Percentiles rank a stretch among this genome's conserved stretches.
Conservation (phyloP, 2,329 filamentous ascomycete genomes). For the Nigrograna mackinnonii region DNA sequence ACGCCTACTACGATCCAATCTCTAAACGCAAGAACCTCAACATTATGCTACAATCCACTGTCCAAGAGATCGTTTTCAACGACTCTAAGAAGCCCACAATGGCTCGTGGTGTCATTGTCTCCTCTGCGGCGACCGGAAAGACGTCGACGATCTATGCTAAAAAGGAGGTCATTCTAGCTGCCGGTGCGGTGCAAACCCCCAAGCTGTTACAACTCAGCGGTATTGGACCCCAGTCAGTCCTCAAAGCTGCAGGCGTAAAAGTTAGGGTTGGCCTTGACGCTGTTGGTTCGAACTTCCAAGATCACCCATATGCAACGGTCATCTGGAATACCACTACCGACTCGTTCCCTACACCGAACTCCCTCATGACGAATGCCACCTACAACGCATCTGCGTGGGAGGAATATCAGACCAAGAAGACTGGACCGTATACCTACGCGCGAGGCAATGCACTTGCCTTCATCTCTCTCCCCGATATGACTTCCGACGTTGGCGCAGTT, state of each 20-base stretch:
- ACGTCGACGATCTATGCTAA: constrained; percentile 21
- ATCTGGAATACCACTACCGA: constrained; percentile 24
- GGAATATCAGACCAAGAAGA: constrained; percentile 33
- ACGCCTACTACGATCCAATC: constrained; percentile 34
- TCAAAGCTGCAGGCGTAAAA: constrained; percentile 23
- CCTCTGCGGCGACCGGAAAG: constrained; percentile 13
- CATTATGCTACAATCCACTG: constrained; percentile 13
- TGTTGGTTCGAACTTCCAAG: constrained; percentile 39
- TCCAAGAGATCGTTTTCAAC: constrained; percentile 23
- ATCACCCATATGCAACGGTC: constrained; percentile 25
- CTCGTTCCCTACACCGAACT: constrained; percentile 24
- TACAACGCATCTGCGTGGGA: constrained; percentile 35
- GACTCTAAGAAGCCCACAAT: constrained; percentile 12
- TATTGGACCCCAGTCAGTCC: constrained; percentile 26
- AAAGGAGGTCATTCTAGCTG: constrained; percentile 63
- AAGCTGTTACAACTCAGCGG: constrained; percentile 47
- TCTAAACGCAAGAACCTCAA: constrained; percentile 25
- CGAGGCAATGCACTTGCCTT: constrained; percentile 28
- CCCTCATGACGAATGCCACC: constrained; percentile 29
- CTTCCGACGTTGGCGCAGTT: constrained; percentile 11
- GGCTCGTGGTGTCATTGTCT: constrained; percentile 22
- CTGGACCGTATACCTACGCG: constrained; percentile 31
- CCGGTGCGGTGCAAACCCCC: constrained; percentile 60
- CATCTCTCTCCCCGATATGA: constrained; percentile 27
- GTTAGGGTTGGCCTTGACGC: constrained; percentile 30